Evolutionary conservation across 345 rosid genomes (phyloP), one percentile per base, ranked within the genome.

Genomic region (Firmiana major): DNA sequence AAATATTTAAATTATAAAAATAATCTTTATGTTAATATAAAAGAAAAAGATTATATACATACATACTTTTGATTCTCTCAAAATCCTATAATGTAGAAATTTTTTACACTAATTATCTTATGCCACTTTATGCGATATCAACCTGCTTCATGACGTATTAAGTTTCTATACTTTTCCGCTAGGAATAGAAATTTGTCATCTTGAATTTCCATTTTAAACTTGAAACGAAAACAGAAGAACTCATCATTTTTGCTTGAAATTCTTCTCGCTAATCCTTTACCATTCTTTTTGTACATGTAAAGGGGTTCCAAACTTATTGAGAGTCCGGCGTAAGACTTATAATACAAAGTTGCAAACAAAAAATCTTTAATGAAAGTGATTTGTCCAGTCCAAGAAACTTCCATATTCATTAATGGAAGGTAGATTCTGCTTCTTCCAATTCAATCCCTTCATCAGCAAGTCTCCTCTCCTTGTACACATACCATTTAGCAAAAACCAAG

Each of bases 401-500:
- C 31, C 64, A 60, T 24, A 0, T 17, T 40, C 51, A 55, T 28
- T 60, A 48, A 76, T 90, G 97, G 78, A 88, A 73, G 40, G 79
- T 57, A 24, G 86, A 79, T 40, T 76, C 89, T 4, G 64, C 78
- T 60, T 93, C 97, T 67, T 89, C 93, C 81, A 93, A 9, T 75
- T 90, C 94, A 75, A 92, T 83, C 38, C 98, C 97, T 28, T 75
- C 85, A 0, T 84, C 93, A 8, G 89, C 94, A 48, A 96, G 83
- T 80, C 94, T 91, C 84, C 86, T 89, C 59, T 96, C 97, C 88
- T 90, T 93, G 89, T 96, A 96, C n/a, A 96, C 97, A 48, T 93
- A 96, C 94, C 98, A 83, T 76, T 77, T 91, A 15, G 99, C 87
- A 84, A 88, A 92, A 12, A 75, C 77, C 73, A 93, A 82, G 62